A percentile compares a stretch with the other conserved stretches of the same genome.
These are phyloP conservation scores for Nemania sp. DNA, from an alignment of 2,329 filamentous ascomycete species.

Conservation along the genomic window DNA sequence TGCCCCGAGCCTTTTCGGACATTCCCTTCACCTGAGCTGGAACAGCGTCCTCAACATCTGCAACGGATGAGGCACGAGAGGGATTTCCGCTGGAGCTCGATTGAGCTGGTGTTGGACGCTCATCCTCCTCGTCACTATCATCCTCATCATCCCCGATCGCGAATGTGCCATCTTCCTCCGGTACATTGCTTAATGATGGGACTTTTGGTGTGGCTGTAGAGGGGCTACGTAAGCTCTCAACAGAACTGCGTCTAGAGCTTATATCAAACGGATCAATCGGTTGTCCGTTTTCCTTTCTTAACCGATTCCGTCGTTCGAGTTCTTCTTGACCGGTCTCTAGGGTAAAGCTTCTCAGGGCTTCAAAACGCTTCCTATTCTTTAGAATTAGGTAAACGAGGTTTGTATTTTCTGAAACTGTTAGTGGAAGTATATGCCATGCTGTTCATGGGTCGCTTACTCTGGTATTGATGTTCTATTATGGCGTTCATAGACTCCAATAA, in stretches of 20 bases:
- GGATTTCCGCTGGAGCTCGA: conserved; percentile 74
- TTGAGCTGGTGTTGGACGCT: conserved; percentile 68
- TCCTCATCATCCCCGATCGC: conserved; percentile 90
- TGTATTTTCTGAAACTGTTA: conserved; percentile 73
- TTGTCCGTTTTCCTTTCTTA: conserved; percentile 71
- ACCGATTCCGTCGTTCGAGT: conserved; percentile 81
- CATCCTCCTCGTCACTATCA: conserved; percentile 60
- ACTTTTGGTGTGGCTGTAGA: conserved; percentile 64
- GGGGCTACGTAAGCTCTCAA: conserved; percentile 76
- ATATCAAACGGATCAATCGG: conserved; percentile 63
- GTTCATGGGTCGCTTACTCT: conserved; percentile 63
- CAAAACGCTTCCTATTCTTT: conserved; percentile 83
- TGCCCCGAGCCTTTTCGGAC: conserved; percentile 97
- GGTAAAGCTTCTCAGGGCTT: conserved; percentile 87
- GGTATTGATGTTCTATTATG: conserved; percentile 89
- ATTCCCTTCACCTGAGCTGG: conserved; percentile 88
- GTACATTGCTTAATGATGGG: conserved; percentile 73
- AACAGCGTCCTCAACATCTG: conserved; percentile 78
- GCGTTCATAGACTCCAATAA: conserved; percentile 90
- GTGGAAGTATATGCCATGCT: conserved; percentile 6
- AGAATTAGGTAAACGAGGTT: conserved; percentile 84
- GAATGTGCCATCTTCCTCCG: conserved; percentile 84
- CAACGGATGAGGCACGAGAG: conserved; percentile 75
- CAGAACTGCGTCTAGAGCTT: conserved; percentile 69
- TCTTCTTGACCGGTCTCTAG: conserved; percentile 93